Base-by-base conservation (phyloP, 495 filamentous ascomycete species). In the Talaromyces nanjingensis region DNA sequence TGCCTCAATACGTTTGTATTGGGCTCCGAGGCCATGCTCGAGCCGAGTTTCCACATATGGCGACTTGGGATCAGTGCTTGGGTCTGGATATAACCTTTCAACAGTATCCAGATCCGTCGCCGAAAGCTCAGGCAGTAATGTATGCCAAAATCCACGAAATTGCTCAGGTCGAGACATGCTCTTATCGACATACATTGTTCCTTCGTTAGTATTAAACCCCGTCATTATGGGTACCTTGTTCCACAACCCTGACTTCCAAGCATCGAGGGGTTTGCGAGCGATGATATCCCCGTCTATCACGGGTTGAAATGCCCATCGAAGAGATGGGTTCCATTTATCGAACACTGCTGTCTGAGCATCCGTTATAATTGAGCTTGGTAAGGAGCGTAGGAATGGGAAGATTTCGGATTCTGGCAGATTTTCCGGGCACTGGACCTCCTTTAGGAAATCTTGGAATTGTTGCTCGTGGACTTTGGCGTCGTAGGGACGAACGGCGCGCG, bases 241-340 rank as follows among this genome's bases (percentile, higher is more conserved):
- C 67, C 81, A 83, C 14, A 74, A 66, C 16, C 77, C 74, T 0
- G 81, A 69, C 34, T 76, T 68, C 85, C 84, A 87, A 9, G 81
- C 80, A 18, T 78, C 77, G 29, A 86, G 73, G 24, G 87, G 86
- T 7, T 81, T 75, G 31, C 83, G 79, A 12, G 79, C 74, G 60
- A 90, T 84, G 20, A 86, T 68, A 6, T 81, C 78, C 12, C 72
- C 70, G 65, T 89, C 87, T 64, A 89, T 85, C 61, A 86, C 86
- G 39, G 87, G 86, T 65, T 89, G 86, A 69, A 88, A 89, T 8
- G 86, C 79, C 86, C 86, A 88, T 4, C 84, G 82, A 0, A 89
- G 75, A 47, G 78, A 82, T 9, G 73, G 68, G 34, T 79, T 75
- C 70, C 84, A 87, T 42, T 73, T 75, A 59, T 79, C 73, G 72